Base-by-base conservation (phyloP, 495 filamentous ascomycete genomes). In the Penicillium bovifimosum region DNA sequence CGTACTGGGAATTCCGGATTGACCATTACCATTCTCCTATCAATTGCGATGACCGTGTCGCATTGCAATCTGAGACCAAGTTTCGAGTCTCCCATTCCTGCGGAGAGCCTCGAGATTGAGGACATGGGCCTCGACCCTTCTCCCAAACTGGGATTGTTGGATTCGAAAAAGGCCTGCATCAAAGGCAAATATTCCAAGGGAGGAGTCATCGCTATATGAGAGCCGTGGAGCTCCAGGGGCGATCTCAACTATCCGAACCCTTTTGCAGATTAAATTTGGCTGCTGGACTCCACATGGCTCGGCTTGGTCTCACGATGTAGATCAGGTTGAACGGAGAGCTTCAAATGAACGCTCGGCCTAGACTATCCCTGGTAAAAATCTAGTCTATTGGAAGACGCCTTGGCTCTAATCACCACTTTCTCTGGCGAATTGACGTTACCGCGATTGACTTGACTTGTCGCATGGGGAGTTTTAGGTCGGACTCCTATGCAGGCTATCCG, bases 161-260 rank as follows among this genome's bases (percentile, higher is more conserved):
- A 13, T 50, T 31, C 43, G 35, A 44, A 44, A 31, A 14, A 38
- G 29, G 32, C 40, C 44, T 53, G 29, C 35, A 50, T 43, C 20
- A n/a, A 50, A 17, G 26, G 31, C 40, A 55, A 58, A 32, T 35
- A 50, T 50, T 10, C 3, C 32, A 50, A 50, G 47, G 24, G 50
- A 55, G 51, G 55, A 54, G 51, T 17, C 17, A 2, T 24, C 13
- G 34, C 5, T 20, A 5, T 43, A 43, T 28, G 20, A 10, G 14
- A 29, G 9, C 29, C 9, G 9, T 29, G 27, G 8, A 16, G 24
- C 41, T 31, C 16, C 2, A 32, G 13, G 6, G 13, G 28, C 5
- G 11, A 47, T 33, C 14, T 47, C n/a, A 17, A 46, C 2, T 20
- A 26, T 6, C 5, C 13, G 11, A 24, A 17, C 24, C 7, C 8